Conservation (phyloP, 495 filamentous ascomycete genomes). For the Talaromyces stipitatus region DNA sequence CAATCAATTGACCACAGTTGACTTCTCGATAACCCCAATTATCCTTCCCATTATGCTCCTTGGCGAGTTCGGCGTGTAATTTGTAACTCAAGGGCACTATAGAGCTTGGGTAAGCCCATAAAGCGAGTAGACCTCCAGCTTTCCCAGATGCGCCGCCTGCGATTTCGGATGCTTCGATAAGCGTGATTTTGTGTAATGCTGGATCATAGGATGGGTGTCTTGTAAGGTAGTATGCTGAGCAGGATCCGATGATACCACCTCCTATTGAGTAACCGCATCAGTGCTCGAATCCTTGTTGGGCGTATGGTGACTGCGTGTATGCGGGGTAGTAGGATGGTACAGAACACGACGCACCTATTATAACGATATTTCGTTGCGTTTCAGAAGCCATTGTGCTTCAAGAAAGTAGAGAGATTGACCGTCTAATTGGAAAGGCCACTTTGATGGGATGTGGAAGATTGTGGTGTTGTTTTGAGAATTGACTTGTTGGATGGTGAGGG, state of each 20-base stretch:
- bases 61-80: slow-evolving; percentile 77
- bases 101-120: slow-evolving; percentile 86
- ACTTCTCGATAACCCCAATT: slow-evolving; percentile 85
- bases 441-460: neutral
- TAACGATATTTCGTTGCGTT: slow-evolving; percentile 56
- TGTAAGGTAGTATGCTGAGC: slow-evolving; percentile 88
- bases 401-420: neutral
- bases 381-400: slow-evolving; percentile 26
- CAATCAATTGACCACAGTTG: slow-evolving; percentile 65
- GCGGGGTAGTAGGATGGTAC: slow-evolving; percentile 22
- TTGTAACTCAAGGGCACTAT: slow-evolving; percentile 83
- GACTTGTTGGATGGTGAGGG: neutral
- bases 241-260: slow-evolving; percentile 91
- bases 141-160: slow-evolving; percentile 92
- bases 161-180: slow-evolving; percentile 82
- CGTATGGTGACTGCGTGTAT: slow-evolving; percentile 1
- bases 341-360: slow-evolving; percentile 49
- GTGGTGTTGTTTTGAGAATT: neutral
- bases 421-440: neutral
- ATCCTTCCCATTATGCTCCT: slow-evolving; percentile 71
- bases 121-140: slow-evolving; percentile 81
- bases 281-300: slow-evolving; percentile 6
- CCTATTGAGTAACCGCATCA: slow-evolving; percentile 41
- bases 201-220: slow-evolving; percentile 80
- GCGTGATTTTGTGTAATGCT: slow-evolving; percentile 65